A percentile compares a stretch with the other conserved stretches of the same genome.
These are phyloP conservation scores for Aspergillus tamarii DNA, from an alignment of 2,329 filamentous ascomycete genomes.

Conservation along the genomic window DNA sequence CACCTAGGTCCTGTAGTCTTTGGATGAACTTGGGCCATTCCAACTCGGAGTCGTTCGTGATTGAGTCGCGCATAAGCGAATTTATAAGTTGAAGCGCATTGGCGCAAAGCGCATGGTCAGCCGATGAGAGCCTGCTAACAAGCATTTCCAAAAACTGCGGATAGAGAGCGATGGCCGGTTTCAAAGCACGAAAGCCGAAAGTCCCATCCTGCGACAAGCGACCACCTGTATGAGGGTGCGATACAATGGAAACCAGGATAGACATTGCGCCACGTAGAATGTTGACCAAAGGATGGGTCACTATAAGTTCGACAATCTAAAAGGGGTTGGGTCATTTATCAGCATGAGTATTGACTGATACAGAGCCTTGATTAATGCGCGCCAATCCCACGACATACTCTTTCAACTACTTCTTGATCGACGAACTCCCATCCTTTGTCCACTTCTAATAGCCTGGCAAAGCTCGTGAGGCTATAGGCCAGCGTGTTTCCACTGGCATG, in stretches of 20 bases:
- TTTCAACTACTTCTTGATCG: conserved; percentile 57
- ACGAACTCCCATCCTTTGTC: conserved; percentile 92
- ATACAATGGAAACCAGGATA: conserved; percentile 89
- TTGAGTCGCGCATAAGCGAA: conserved; percentile 87
- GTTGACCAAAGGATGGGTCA: conserved; percentile 94
- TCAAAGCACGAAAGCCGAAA: conserved; percentile 88
- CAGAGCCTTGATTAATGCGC: background rate
- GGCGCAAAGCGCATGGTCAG: conserved; percentile 92
- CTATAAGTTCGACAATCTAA: conserved; percentile 85
- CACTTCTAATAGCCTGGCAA: conserved; percentile 85
- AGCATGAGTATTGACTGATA: conserved; percentile 1
- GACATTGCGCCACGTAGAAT: conserved; percentile 96
- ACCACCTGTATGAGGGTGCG: conserved; percentile 70
- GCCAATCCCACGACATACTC: conserved; percentile 50
- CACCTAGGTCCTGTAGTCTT: conserved; percentile 84
- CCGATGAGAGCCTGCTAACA: conserved; percentile 86
- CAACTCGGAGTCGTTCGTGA: conserved; percentile 73
- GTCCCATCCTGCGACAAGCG: conserved; percentile 59
- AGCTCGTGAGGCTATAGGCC: conserved; percentile 89
- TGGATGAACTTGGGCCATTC: conserved; percentile 98
- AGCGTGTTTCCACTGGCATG: conserved; percentile 88
- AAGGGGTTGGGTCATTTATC: conserved; percentile 5
- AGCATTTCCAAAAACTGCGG: conserved; percentile 94
- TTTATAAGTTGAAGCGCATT: conserved; percentile 96
- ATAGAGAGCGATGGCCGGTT: conserved; percentile 86